Evolutionary conservation across 2,329 filamentous ascomycete genomes (phyloP), one percentile per base, ranked within the genome.

Genomic region (Botrytis pseudocinerea): DNA sequence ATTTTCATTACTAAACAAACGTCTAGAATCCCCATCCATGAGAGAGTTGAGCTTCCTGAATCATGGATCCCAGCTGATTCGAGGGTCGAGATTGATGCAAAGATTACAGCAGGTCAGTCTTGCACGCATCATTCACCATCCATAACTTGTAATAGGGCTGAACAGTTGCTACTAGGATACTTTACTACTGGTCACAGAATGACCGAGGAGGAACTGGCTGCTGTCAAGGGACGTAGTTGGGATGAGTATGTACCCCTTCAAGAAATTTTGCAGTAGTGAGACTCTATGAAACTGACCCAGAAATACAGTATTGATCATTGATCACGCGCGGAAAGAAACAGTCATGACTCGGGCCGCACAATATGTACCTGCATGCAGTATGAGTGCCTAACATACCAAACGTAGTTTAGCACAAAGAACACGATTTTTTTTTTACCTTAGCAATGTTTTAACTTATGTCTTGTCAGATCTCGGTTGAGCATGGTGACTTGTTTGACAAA

Each of bases 51-150:
- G 74, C 93, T 98, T 76, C 96, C 95, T 6, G 94, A 97, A 77
- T 92, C 96, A 46, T 90, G 96, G 88, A 98, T 98, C 78, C 96
- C 96, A 20, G 93, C 91, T 76, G 96, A 98, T 83, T 97, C 94
- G 70, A 88, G 95, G 77, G 96, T 98, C n/a, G 96, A 99, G 83
- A 99, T 98, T 80, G 96, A 98, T 83, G 96, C 96, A 74, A 98
- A 98, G 86, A 98, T 98, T 81, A 96, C 95, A 78, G 94, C 95
- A 74, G 96, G 92, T 94, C 84, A 76, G 78, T 77, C 70, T 60
- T 73, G 70, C 68, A 64, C 44, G 65, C 61, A 68, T 38, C 51
- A 28, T 68, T 64, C 48, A 61, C 63, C 60, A 46, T 28, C 64
- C 51, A 54, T 73, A 54, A 63, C 44, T 54, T 59, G 32, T 73